Conservation (phyloP, 345 rosid species). For the Theobroma cacao region DNA sequence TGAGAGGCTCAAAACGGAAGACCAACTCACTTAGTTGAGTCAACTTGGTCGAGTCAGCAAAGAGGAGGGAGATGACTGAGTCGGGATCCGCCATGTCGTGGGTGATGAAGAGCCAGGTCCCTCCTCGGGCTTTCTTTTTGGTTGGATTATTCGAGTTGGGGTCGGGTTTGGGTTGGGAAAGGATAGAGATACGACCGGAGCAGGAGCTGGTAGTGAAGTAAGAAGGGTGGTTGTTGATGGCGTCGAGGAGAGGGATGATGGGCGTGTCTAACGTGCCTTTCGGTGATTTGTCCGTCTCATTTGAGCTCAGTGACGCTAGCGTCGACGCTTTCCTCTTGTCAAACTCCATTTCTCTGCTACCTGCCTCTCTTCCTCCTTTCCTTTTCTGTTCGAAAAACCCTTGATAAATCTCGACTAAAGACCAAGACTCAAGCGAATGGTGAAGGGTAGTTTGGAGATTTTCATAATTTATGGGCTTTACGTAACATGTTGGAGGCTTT, state of each 20-base stretch:
- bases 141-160: slow-evolving; percentile 11
- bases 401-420: background rate
- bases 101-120: slow-evolving; percentile 76
- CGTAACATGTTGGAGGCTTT: background rate
- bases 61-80: slow-evolving; percentile 50
- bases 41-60: slow-evolving; percentile 24
- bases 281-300: slow-evolving; percentile 70
- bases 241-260: slow-evolving; percentile 67
- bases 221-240: slow-evolving; percentile 64
- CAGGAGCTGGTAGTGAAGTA: slow-evolving; percentile 95
- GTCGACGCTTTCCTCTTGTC: slow-evolving; percentile 73
- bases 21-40: slow-evolving; percentile 43
- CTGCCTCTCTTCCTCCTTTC: background rate
- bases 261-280: slow-evolving; percentile 75
- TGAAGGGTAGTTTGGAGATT: background rate
- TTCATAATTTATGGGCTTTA: background rate
- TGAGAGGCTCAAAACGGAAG: slow-evolving; percentile 85
- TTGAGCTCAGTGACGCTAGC: slow-evolving; percentile 47
- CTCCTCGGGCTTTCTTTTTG: slow-evolving; percentile 78
- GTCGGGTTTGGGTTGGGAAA: slow-evolving; percentile 55
- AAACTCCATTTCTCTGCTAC: slow-evolving; percentile 50
- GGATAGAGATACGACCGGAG: slow-evolving; percentile 90
- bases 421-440: no score
- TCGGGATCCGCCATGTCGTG: slow-evolving; percentile 63
- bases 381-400: background rate